A percentile compares a stretch with the other conserved stretches of the same genome.
Evolutionary conservation across 2,329 filamentous ascomycete species (phyloP).

Genomic region (Cladosporium sp.): DNA sequence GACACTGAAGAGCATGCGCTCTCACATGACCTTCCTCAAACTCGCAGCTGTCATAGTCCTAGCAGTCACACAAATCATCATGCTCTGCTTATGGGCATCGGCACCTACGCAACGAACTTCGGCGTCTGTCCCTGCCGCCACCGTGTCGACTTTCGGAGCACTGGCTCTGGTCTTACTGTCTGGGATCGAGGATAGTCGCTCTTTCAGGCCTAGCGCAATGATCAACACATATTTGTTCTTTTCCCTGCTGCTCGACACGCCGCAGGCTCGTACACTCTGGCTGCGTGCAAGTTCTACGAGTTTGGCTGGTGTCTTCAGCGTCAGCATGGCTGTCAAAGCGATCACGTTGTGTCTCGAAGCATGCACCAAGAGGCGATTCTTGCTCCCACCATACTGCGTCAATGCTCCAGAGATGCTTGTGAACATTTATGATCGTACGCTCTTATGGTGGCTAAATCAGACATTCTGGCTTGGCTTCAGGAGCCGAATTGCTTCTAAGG

Average conservation of each 20-base stretch:
- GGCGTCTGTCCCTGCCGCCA: conserved; percentile 17
- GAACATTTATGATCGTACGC: conserved; percentile 24
- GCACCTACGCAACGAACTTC: conserved; percentile 14
- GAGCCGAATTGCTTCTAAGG: conserved; percentile 18
- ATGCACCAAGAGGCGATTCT: conserved; percentile 16
- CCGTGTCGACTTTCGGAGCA: conserved; percentile 17
- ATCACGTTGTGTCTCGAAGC: conserved; percentile 20
- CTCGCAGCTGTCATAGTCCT: conserved; percentile 15
- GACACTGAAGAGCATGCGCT: conserved; percentile 17
- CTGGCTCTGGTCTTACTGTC: conserved; percentile 19
- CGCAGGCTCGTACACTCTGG: conserved; percentile 22
- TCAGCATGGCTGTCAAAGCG: conserved; percentile 16
- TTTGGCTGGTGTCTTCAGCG: conserved; percentile 16
- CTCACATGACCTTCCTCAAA: conserved; percentile 14
- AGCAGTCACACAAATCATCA: conserved; percentile 16
- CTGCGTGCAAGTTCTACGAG: conserved; percentile 14
- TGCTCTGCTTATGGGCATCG: conserved; percentile 17
- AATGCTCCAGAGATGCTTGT: conserved; percentile 19
- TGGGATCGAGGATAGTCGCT: conserved; percentile 17
- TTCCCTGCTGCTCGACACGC: conserved; percentile 18
- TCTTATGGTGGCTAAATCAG: conserved; percentile 36
- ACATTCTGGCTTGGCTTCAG: conserved; percentile 28
- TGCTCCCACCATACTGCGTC: conserved; percentile 16
- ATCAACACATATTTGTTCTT: conserved; percentile 20
- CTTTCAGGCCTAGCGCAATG: conserved; percentile 17